Percentiles rank a stretch among this genome's conserved stretches.
Evolutionary conservation across 495 filamentous ascomycete genomes (phyloP).

Genomic region (Penicillium maclennaniae): DNA sequence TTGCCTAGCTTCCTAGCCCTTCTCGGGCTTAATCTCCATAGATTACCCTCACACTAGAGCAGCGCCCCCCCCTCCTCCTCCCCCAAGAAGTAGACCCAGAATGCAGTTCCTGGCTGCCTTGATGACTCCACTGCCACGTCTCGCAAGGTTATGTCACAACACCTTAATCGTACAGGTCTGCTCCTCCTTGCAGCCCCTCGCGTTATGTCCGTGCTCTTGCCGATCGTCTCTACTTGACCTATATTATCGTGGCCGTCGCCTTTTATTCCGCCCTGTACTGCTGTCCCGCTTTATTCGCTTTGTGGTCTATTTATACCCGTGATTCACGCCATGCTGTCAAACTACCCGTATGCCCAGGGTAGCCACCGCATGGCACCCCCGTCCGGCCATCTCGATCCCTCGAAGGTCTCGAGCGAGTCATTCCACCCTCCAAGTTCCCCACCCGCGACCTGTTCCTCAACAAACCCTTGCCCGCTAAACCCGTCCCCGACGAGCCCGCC

Average conservation of each 20-base stretch:
- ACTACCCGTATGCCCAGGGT: constrained; percentile 11
- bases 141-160: no score
- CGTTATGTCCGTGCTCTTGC: constrained; percentile 15
- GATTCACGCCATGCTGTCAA: constrained; percentile 22
- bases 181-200: constrained; percentile 20
- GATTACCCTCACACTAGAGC: no score
- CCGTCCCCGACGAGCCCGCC: constrained; percentile 21
- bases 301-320: not conserved
- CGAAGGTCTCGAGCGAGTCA: constrained; percentile 41
- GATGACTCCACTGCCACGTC: not conserved
- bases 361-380: constrained; percentile 29
- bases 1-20: not conserved
- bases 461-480: constrained; percentile 37
- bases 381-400: constrained; percentile 38
- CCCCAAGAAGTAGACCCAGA: no score
- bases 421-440: constrained; percentile 28
- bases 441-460: constrained; percentile 30
- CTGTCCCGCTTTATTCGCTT: constrained; percentile 3
- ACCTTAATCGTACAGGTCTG: not conserved
- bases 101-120: not conserved
- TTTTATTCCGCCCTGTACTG: not conserved
- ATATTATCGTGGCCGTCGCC: constrained; percentile 1
- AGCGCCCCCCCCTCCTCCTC: no score
- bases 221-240: constrained; percentile 5
- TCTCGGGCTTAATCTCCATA: no score